A percentile compares a stretch with the other conserved stretches of the same genome.
phyloP scores from a whole-genome alignment of 768 basidiomycete genomes.

The Phylloporus rhodoxanthus region DNA sequence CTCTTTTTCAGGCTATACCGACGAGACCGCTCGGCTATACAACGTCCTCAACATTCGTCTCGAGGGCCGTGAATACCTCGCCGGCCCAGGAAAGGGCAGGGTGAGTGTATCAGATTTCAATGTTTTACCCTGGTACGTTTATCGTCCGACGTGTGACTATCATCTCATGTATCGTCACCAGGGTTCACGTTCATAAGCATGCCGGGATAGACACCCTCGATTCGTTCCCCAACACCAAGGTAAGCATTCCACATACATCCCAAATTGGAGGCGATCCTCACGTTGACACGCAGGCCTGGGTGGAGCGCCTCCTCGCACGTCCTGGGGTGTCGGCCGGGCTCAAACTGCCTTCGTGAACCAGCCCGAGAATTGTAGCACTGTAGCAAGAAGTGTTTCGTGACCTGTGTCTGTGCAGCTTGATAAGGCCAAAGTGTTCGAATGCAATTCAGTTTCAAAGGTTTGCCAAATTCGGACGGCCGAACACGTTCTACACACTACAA shows the following conservation, averaged over 20 bases:
- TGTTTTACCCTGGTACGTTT: slow-evolving; percentile 50
- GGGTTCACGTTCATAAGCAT: slow-evolving; percentile 47
- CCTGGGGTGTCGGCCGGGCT: slow-evolving; percentile 22
- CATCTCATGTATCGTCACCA: slow-evolving; percentile 20
- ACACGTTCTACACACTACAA: no score
- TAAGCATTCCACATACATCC: slow-evolving; percentile 8
- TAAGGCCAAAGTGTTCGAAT: no score
- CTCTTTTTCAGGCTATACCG: slow-evolving; percentile 52
- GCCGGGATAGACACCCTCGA: slow-evolving; percentile 54
- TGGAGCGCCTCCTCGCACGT: slow-evolving; percentile 23
- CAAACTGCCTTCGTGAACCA: slow-evolving; percentile 7
- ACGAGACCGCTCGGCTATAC: slow-evolving; percentile 81
- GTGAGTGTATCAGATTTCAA: slow-evolving; percentile 72
- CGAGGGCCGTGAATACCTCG: slow-evolving; percentile 70
- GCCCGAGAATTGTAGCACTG: not conserved
- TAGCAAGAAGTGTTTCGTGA: not conserved
- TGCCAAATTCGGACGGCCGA: no score
- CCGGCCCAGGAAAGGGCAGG: slow-evolving; percentile 64
- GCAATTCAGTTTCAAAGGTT: no score
- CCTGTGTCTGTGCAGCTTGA: no score
- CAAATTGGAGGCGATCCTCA: not conserved
- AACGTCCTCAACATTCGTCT: slow-evolving; percentile 78
- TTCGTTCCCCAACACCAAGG: slow-evolving; percentile 61
- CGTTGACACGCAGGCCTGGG: slow-evolving; percentile 20
- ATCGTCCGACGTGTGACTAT: not conserved